Evolutionary conservation across 176 grass and related monocot species (phyloP).

Genomic region (Coix lacrymajobi): DNA sequence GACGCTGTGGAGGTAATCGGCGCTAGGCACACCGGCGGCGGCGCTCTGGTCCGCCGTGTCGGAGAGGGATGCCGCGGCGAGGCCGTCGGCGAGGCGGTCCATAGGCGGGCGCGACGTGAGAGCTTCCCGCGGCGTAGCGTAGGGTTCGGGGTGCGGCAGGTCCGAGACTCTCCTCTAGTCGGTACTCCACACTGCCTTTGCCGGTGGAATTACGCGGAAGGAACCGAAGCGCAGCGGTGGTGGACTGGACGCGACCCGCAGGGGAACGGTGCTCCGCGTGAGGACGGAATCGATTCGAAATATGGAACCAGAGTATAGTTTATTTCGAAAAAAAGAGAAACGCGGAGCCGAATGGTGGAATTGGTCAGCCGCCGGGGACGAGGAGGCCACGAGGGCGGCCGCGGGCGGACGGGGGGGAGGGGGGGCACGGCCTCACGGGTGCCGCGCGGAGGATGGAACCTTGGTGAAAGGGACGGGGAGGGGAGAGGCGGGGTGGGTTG

Average conservation of each 20-base stretch:
- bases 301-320: neutral
- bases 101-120: constrained; percentile 19
- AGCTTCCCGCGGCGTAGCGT: too few relatives aligned
- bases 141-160: neutral
- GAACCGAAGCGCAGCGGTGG: neutral
- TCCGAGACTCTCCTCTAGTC: neutral
- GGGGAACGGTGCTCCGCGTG: neutral
- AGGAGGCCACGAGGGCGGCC: neutral
- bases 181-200: neutral
- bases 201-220: constrained; percentile 5
- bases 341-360: neutral
- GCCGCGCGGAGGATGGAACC: neutral
- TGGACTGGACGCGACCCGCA: neutral
- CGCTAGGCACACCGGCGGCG: neutral
- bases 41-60: constrained; percentile 4
- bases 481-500: neutral
- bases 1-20: constrained; percentile 38
- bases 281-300: neutral
- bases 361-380: constrained; percentile 4
- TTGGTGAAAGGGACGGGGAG: neutral
- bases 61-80: constrained; percentile 18
- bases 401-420: neutral
- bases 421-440: neutral
- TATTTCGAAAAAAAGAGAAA: neutral
- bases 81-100: constrained; percentile 34